These are phyloP conservation scores for Penicillium sp. DNA, from an alignment of 2,329 filamentous ascomycete species.

Conservation along the genomic window DNA sequence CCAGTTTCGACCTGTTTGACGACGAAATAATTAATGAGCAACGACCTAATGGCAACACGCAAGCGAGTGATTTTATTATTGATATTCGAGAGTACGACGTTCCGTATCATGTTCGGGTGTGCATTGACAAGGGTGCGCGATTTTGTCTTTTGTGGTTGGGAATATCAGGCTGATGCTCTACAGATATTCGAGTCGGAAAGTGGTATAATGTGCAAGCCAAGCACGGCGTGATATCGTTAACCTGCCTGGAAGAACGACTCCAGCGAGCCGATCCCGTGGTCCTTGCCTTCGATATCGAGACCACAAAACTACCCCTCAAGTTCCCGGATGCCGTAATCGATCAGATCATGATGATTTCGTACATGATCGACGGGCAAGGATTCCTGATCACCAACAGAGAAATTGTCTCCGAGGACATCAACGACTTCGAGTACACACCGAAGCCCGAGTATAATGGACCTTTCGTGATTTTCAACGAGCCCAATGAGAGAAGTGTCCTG, in stretches of 20 bases:
- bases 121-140: conserved; percentile 77
- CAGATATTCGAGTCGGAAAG: conserved; percentile 90
- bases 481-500: conserved; percentile 79
- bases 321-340: conserved; percentile 93
- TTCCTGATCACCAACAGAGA: conserved; percentile 97
- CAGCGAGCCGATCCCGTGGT: conserved; percentile 94
- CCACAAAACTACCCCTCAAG: conserved; percentile 89
- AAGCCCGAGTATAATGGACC: conserved; percentile 92
- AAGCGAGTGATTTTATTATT: conserved; percentile 94
- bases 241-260: conserved; percentile 78
- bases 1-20: conserved; percentile 92
- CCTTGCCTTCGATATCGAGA: conserved; percentile 99
- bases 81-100: conserved; percentile 99
- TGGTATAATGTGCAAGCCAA: conserved; percentile 97
- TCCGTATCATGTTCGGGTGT: conserved; percentile 96
- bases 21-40: conserved; percentile 76
- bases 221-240: conserved; percentile 79
- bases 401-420: conserved; percentile 94
- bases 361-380: conserved; percentile 98
- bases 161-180: conserved; percentile 21
- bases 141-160: background rate
- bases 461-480: conserved; percentile 98
- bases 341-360: conserved; percentile 99
- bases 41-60: conserved; percentile 72
- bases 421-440: conserved; percentile 96